Conservation (phyloP, 2,329 filamentous ascomycete genomes). For the Trichoderma afroharzianum region DNA sequence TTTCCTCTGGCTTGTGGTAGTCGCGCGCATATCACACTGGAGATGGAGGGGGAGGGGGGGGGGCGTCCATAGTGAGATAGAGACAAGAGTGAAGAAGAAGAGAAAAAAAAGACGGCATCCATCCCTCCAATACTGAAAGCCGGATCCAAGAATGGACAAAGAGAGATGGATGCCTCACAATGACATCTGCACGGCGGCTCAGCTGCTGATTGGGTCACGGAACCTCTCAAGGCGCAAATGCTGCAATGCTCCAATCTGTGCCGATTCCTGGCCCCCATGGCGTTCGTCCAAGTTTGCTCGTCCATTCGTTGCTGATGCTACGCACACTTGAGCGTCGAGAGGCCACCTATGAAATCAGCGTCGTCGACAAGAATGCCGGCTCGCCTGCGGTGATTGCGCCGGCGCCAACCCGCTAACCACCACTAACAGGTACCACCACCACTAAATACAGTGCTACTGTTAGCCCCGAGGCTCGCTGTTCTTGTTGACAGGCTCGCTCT, state of each 20-base stretch:
- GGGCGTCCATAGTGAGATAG: not conserved
- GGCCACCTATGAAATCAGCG: slow-evolving; percentile 12
- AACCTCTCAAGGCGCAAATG: not conserved
- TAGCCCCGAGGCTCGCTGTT: not conserved
- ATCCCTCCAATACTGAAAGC: slow-evolving; percentile 1
- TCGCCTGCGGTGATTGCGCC: not conserved
- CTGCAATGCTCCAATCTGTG: not conserved
- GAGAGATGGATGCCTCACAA: slow-evolving; percentile 14
- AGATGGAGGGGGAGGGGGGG: not conserved
- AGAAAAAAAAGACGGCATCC: not conserved
- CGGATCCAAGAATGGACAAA: not conserved
- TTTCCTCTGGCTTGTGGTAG: not conserved
- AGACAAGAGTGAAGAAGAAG: not conserved
- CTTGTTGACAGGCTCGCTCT: slow-evolving; percentile 10
- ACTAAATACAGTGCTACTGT: slow-evolving; percentile 2
- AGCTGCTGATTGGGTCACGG: not conserved
- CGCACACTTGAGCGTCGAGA: not conserved
- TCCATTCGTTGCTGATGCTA: not conserved
- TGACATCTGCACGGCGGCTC: not conserved
- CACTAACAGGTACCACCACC: slow-evolving; percentile 6
- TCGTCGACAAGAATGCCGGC: not conserved
- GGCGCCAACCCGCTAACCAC: slow-evolving; percentile 7
- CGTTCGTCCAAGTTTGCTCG: not conserved
- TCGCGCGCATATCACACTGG: not conserved
- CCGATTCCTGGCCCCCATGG: slow-evolving; percentile 9